Evolutionary conservation across 23 red algal genomes (phyloP).

Genomic region (Gracilaria gracilis): DNA sequence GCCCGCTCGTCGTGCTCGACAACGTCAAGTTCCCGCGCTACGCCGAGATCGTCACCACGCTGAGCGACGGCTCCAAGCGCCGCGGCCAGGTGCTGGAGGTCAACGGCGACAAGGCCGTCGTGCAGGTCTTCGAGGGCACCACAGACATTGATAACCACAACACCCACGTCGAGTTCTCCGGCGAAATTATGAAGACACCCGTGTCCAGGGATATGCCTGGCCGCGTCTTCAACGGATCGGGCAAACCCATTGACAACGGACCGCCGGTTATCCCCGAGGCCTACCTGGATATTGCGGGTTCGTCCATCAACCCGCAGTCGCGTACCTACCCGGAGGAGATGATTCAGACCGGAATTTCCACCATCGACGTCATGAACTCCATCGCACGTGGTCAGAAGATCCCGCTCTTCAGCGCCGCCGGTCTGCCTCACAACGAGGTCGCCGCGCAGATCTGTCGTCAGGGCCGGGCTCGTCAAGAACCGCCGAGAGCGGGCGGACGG

Average conservation of each 20-base stretch:
- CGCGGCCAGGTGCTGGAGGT: conserved; percentile 97
- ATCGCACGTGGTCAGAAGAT: conserved; percentile 99
- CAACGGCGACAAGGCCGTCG: conserved; percentile 93
- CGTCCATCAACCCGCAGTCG: conserved; percentile 91
- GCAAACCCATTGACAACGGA: conserved; percentile 97
- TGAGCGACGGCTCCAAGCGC: conserved; percentile 91
- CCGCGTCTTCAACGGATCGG: conserved; percentile 97
- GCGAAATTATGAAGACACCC: conserved; percentile 92
- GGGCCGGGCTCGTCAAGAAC: conserved; percentile 81
- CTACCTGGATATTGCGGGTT: conserved; percentile 90
- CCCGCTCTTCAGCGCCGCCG: conserved; percentile 92
- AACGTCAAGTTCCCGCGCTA: conserved; percentile 91
- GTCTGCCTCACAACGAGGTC: conserved; percentile 97
- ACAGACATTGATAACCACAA: conserved; percentile 94
- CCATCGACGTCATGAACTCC: conserved; percentile 98
- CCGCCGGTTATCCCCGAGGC: conserved; percentile 93
- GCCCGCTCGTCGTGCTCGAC: conserved; percentile 92
- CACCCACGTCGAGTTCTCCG: conserved; percentile 93
- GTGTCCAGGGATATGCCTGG: conserved; percentile 97
- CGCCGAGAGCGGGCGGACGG: conserved; percentile 24
- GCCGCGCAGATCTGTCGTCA: conserved; percentile 99
- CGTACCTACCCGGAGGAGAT: conserved; percentile 97
- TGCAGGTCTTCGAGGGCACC: conserved; percentile 99
- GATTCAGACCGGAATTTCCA: conserved; percentile 99
- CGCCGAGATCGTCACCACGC: conserved; percentile 96